phyloP scores from a whole-genome alignment of 768 basidiomycete species.

The Agrocybe chaxingu region DNA sequence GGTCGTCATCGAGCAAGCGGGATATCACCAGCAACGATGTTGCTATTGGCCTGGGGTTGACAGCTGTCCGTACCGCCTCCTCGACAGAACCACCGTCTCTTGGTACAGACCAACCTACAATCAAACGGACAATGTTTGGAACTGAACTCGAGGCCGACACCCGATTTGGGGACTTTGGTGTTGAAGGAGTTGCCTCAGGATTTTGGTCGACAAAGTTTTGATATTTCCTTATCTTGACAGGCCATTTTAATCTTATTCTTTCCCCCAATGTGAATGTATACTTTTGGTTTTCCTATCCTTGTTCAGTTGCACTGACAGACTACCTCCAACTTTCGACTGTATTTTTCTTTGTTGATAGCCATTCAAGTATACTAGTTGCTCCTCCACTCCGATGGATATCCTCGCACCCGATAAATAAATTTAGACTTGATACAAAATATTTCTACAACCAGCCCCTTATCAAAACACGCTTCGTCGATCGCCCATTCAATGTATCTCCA shows the following conservation, averaged over 20 bases:
- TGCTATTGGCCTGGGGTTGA: slow-evolving; percentile 41
- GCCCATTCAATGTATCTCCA: background rate
- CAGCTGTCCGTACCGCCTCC: slow-evolving; percentile 28
- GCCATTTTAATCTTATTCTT: slow-evolving; percentile 6
- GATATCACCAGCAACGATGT: slow-evolving; percentile 42
- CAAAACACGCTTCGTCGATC: no score
- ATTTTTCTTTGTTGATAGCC: background rate
- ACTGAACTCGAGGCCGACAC: slow-evolving; percentile 79
- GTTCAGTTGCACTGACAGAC: background rate
- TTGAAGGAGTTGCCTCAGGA: slow-evolving; percentile 70
- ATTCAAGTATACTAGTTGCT: background rate
- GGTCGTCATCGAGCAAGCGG: slow-evolving; percentile 21
- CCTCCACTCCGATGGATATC: background rate
- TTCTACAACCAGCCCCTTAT: no score
- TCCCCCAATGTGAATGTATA: slow-evolving; percentile 3
- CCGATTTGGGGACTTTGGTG: slow-evolving; percentile 83
- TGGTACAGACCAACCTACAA: slow-evolving; percentile 33
- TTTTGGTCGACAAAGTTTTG: slow-evolving; percentile 60
- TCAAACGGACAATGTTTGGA: slow-evolving; percentile 78
- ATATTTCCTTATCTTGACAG: slow-evolving; percentile 11
- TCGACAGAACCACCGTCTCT: slow-evolving; percentile 16
- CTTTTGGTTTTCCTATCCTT: slow-evolving; percentile 1
- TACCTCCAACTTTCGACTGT: background rate
- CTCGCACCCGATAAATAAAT: slow-evolving; percentile 6
- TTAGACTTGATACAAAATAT: background rate